These are phyloP conservation scores for Pseudogymnoascus destructans DNA, from an alignment of 2,329 filamentous ascomycete species.

Conservation along the genomic window DNA sequence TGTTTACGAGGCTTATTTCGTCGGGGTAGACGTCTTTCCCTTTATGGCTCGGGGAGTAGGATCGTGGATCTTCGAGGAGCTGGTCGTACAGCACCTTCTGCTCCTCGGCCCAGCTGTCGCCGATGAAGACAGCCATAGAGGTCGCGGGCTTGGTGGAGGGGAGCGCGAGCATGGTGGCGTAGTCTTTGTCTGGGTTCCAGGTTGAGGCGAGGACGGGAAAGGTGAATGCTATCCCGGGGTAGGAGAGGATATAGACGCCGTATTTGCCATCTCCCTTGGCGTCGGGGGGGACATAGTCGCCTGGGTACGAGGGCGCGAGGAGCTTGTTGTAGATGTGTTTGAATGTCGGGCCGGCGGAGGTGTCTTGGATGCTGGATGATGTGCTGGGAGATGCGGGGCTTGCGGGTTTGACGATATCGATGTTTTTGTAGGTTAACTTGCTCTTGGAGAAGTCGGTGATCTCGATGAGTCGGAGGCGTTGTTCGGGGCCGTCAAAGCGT, in stretches of 20 bases:
- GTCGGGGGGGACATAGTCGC: constrained; percentile 68
- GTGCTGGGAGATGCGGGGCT: constrained; percentile 24
- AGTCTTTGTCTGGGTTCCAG: constrained; percentile 66
- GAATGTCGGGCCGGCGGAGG: constrained; percentile 57
- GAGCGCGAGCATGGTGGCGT: constrained; percentile 74
- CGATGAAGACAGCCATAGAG: constrained; percentile 83
- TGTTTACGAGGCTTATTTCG: constrained; percentile 68
- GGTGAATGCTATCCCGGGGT: constrained; percentile 85
- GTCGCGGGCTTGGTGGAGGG: constrained; percentile 62
- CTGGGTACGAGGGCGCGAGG: constrained; percentile 87
- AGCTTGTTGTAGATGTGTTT: constrained; percentile 83
- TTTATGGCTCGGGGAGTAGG: constrained; percentile 49
- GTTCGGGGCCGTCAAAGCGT: constrained; percentile 86
- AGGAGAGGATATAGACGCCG: constrained; percentile 82
- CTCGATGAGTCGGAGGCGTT: constrained; percentile 82
- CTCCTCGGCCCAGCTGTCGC: constrained; percentile 79
- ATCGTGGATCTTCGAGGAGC: constrained; percentile 59
- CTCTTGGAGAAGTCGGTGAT: constrained; percentile 81
- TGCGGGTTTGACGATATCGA: constrained; percentile 59
- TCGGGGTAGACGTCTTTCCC: constrained; percentile 72
- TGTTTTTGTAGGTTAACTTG: constrained; percentile 67
- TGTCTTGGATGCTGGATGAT: constrained; percentile 21
- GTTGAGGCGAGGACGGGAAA: constrained; percentile 65
- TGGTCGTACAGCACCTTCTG: constrained; percentile 65
- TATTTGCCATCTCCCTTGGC: constrained; percentile 37